Percentiles rank a stretch among this genome's conserved stretches.
Conservation (phyloP, 2,329 filamentous ascomycete genomes). For the Neonectria sp. region DNA sequence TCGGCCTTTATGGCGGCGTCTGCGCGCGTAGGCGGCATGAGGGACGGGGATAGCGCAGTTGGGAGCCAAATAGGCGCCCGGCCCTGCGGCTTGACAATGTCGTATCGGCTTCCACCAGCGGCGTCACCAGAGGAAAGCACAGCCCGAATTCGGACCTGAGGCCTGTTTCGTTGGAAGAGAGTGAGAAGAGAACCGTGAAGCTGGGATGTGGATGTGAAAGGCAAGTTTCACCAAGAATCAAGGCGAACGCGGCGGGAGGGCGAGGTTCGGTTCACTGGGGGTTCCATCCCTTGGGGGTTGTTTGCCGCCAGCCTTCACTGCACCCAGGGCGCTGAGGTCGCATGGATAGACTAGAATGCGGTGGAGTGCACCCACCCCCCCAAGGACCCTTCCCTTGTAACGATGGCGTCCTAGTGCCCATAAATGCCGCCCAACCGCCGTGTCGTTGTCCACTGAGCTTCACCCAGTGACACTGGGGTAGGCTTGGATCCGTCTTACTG, state of each 20-base stretch:
- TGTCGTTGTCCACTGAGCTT: slow-evolving; percentile 1
- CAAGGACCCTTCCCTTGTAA: not conserved
- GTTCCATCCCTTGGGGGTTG: not conserved
- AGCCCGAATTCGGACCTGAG: not conserved
- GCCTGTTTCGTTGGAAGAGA: not conserved
- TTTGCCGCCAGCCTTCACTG: not conserved
- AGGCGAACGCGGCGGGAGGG: not conserved
- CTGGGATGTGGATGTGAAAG: slow-evolving; percentile 1
- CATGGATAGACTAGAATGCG: too few species aligned
- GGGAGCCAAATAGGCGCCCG: not conserved
- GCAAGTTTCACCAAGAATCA: not conserved
- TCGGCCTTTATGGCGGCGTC: slow-evolving; percentile 16
- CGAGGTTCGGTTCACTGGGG: not conserved
- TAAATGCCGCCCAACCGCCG: not conserved
- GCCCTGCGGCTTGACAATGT: not conserved
- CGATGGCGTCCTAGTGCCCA: not conserved
- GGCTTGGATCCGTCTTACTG: not conserved
- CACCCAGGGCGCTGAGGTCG: not conserved
- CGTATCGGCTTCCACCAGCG: not conserved
- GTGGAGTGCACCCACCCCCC: not conserved
- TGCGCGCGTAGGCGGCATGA: slow-evolving; percentile 28
- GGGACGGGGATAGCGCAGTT: slow-evolving; percentile 13
- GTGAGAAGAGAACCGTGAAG: not conserved
- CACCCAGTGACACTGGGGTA: not conserved
- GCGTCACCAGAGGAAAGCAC: not conserved